Evolutionary conservation across 176 grass and related monocot genomes (phyloP).

Genomic region (Lolium multiflorum): DNA sequence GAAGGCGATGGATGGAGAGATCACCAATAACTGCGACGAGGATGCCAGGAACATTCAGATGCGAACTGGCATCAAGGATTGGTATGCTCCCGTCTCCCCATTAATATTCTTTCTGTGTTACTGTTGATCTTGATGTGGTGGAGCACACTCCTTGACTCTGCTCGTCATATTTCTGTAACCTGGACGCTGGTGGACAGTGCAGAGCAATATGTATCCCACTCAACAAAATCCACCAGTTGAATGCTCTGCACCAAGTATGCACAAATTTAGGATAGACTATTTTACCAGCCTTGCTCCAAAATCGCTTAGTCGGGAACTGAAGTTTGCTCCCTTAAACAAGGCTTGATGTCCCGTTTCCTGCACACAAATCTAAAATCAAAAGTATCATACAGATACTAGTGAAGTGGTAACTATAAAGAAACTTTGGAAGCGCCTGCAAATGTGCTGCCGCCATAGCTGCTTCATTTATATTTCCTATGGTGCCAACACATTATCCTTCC

Average conservation of each 20-base stretch:
- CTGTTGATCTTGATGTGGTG: background rate
- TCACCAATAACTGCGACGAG: constrained; percentile 30
- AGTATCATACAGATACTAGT: background rate
- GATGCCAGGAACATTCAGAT: constrained; percentile 31
- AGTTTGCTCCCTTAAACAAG: background rate
- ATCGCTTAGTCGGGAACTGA: background rate
- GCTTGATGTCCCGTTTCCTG: no score
- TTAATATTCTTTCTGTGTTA: background rate
- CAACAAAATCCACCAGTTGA: background rate
- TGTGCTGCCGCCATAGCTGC: background rate
- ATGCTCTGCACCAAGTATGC: constrained; percentile 2
- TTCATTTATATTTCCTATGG: background rate
- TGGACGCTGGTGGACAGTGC: background rate
- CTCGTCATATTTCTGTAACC: background rate
- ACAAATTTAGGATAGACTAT: background rate
- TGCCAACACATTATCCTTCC: background rate
- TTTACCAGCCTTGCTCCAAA: background rate
- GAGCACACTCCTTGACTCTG: background rate
- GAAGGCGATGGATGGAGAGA: constrained; percentile 20
- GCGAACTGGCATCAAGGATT: constrained; percentile 57
- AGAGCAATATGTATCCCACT: constrained; percentile 7
- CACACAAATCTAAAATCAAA: background rate
- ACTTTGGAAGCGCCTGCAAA: background rate
- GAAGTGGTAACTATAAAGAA: background rate
- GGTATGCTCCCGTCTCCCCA: constrained; percentile 39